phyloP scores from a whole-genome alignment of 1,284 basidiomycete species.

The Melampsora americana region DNA sequence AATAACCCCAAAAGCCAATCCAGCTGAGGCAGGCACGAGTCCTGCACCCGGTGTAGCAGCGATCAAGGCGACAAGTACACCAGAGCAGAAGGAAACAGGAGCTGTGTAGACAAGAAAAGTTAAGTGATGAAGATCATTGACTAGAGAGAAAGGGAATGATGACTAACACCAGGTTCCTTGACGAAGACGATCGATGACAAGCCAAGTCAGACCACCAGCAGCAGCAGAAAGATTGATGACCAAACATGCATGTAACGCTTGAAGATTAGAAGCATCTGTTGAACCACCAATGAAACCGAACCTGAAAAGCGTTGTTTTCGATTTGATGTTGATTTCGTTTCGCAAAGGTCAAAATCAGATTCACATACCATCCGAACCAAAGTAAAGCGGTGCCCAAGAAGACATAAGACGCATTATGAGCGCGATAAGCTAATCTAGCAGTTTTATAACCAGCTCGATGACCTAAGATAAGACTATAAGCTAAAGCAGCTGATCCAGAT shows the following conservation, averaged over 20 bases:
- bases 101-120: background rate
- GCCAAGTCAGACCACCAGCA: background rate
- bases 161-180: background rate
- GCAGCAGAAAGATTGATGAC: background rate
- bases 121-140: too few species aligned
- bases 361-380: slow-evolving; percentile 1
- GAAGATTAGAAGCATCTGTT: slow-evolving; percentile 1
- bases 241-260: slow-evolving; percentile 2
- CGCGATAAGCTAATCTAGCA: background rate
- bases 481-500: slow-evolving; percentile 51
- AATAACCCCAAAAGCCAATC: slow-evolving; percentile 78
- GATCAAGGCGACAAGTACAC: slow-evolving; percentile 76
- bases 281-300: background rate
- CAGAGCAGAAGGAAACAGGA: slow-evolving; percentile 86
- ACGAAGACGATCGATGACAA: background rate
- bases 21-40: slow-evolving; percentile 73
- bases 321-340: too few species aligned
- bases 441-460: background rate
- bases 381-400: background rate
- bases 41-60: slow-evolving; percentile 58
- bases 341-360: too few species aligned
- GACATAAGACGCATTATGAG: slow-evolving; percentile 1
- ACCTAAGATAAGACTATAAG: slow-evolving; percentile 48
- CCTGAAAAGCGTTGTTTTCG: background rate
- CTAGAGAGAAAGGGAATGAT: too few species aligned